phyloP scores from a whole-genome alignment of 352 stramenopile genomes.

The Plasmopara muralis region DNA sequence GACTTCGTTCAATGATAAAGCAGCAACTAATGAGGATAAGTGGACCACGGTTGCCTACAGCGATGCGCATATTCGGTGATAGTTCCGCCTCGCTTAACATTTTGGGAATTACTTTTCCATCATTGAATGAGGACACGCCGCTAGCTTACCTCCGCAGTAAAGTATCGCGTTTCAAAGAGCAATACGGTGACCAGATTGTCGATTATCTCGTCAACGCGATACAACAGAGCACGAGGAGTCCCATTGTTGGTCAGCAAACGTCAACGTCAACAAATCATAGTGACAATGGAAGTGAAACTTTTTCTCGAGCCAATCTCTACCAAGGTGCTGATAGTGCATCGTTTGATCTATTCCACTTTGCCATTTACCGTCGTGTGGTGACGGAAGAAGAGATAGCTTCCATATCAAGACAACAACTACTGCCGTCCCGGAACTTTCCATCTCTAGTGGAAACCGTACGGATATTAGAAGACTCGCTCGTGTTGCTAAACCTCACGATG shows the following conservation, averaged over 20 bases:
- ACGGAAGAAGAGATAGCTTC: conserved; percentile 18
- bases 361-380: conserved; percentile 42
- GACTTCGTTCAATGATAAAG: conserved; percentile 40
- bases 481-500: conserved; percentile 44
- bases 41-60: conserved; percentile 45
- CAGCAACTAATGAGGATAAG: conserved; percentile 51
- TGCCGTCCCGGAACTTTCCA: conserved; percentile 40
- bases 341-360: conserved; percentile 74
- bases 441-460: conserved; percentile 21
- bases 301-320: conserved; percentile 28
- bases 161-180: conserved; percentile 44
- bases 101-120: conserved; percentile 45
- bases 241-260: conserved; percentile 11
- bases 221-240: conserved; percentile 14
- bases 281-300: conserved; percentile 6
- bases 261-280: conserved; percentile 7
- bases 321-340: conserved; percentile 36
- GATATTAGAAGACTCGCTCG: conserved; percentile 39
- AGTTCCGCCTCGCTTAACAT: conserved; percentile 45
- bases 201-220: conserved; percentile 51
- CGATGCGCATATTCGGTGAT: conserved; percentile 50
- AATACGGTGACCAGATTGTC: conserved; percentile 48
- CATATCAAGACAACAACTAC: conserved; percentile 27
- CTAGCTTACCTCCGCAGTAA: conserved; percentile 47
- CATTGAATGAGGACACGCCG: conserved; percentile 60